Evolutionary conservation across 768 basidiomycete genomes (phyloP), one percentile per base, ranked within the genome.

Genomic region (Saitozyma sp.): DNA sequence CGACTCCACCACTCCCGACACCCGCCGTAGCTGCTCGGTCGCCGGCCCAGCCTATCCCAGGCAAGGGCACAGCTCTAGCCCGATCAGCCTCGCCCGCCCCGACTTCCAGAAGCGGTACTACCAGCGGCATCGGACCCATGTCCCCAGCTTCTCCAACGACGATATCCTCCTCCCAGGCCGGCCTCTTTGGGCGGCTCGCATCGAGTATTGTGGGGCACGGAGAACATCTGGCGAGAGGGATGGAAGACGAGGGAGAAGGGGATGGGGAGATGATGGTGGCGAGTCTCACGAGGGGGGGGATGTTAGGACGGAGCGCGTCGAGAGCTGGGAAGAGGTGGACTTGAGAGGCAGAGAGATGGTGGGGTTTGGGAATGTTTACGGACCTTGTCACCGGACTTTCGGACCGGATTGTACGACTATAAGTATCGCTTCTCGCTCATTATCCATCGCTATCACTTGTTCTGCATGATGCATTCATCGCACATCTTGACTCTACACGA

Each of bases 231-330:
- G 54, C 54, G 8, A 10, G 10, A 13, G 51, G 17, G 13, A 29
- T 11, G 11, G 51, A 52, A 3, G 51, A 52, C 3, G 20, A 19
- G 11, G 54, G 40, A 2, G 14, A 16, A 19, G 39, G 8, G 16
- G 40, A 43, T 19, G 59, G 41, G 29, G 59, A 60, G 43, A 45
- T 60, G 59, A 54, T 41, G 42, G 59, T 39, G n/a, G 59, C 59
- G 40, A 60, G 59, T 42, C 53, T 60, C 19, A 53, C 50, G n/a
- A 50, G 54, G 52, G 59, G 59, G 11, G 52, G 51, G 29, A 29
- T 29, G 29, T 2, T 29, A 29, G 29, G 29, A 29, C 29, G 29
- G 29, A 29, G 29, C 29, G 29, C 29, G 29, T 29, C 29, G 2
- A 2, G 29, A 29, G 29, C 29, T 29, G 29, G 29, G 2, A 29